Conservation (phyloP, 306 rosid genomes). For the Cicer chorassanicum region DNA sequence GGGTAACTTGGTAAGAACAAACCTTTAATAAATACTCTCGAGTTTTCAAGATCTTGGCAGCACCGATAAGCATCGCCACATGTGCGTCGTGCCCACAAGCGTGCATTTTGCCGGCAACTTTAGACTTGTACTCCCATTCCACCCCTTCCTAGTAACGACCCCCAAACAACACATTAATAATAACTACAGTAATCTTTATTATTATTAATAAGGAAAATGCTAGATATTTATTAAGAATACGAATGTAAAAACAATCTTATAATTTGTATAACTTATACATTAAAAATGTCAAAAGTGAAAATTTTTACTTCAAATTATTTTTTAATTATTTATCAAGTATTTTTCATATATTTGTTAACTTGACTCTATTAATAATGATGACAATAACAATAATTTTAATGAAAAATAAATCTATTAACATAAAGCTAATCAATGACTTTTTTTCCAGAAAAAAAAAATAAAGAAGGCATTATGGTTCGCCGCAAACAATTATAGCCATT, state of each 20-base stretch:
- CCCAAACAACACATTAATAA: background rate
- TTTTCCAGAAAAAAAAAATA: background rate
- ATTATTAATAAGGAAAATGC: too few species aligned
- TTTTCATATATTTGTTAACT: too few species aligned
- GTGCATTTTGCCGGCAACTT: slow-evolving; percentile 94
- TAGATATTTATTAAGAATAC: too few species aligned
- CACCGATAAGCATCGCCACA: slow-evolving; percentile 94
- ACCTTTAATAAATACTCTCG: slow-evolving; percentile 93
- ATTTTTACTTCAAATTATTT: too few species aligned
- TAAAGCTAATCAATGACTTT: background rate
- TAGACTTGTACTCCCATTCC: slow-evolving; percentile 89
- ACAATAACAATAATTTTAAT: background rate
- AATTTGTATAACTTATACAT: too few species aligned
- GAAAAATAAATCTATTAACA: background rate
- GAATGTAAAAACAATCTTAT: too few species aligned
- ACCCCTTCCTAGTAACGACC: slow-evolving; percentile 63
- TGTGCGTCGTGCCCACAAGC: slow-evolving; percentile 99
- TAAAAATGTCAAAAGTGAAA: too few species aligned
- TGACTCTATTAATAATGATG: too few species aligned
- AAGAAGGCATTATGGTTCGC: background rate
- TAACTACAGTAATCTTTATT: too few species aligned
- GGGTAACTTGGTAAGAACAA: background rate
- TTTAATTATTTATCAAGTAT: too few species aligned
- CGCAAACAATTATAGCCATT: background rate
- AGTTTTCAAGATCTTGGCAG: slow-evolving; percentile 86